phyloP scores from a whole-genome alignment of 192 early-diverging fungal species.

The Coemansia reversa region DNA sequence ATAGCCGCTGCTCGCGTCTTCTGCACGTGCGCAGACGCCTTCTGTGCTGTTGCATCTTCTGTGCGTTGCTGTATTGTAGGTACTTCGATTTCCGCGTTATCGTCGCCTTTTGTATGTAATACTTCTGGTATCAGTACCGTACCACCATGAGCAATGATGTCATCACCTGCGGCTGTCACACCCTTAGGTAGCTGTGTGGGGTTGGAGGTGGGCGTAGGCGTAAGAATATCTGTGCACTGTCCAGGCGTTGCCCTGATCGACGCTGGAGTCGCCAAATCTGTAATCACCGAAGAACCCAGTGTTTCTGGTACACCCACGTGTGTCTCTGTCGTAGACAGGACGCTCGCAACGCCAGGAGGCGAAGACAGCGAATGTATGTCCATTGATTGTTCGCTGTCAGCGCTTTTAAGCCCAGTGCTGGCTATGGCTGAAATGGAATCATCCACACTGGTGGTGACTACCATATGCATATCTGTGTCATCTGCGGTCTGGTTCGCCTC shows the following conservation, averaged over 20 bases:
- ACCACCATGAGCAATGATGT: neutral
- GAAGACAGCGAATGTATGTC: constrained; percentile 27
- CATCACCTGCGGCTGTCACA: neutral
- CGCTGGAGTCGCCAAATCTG: constrained; percentile 40
- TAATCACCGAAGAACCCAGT: neutral
- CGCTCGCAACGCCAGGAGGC: constrained; percentile 31
- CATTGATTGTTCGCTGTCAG: neutral
- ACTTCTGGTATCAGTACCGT: neutral
- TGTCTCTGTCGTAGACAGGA: constrained; percentile 20
- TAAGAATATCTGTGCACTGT: constrained; percentile 37
- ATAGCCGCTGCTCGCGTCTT: neutral
- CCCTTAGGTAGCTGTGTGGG: neutral
- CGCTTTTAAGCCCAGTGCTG: neutral
- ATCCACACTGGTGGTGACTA: neutral
- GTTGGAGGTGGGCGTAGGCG: constrained; percentile 19
- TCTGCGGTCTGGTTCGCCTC: neutral
- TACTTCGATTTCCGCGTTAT: neutral
- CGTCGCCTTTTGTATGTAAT: neutral
- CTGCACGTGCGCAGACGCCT: neutral
- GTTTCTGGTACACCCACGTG: constrained; percentile 24
- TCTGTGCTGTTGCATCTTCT: neutral
- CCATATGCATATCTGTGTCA: neutral
- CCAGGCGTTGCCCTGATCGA: constrained; percentile 44
- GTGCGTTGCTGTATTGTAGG: neutral
- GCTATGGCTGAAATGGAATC: neutral